Base-by-base conservation (phyloP, 2,329 filamentous ascomycete genomes). In the Exserohilum rostratum region DNA sequence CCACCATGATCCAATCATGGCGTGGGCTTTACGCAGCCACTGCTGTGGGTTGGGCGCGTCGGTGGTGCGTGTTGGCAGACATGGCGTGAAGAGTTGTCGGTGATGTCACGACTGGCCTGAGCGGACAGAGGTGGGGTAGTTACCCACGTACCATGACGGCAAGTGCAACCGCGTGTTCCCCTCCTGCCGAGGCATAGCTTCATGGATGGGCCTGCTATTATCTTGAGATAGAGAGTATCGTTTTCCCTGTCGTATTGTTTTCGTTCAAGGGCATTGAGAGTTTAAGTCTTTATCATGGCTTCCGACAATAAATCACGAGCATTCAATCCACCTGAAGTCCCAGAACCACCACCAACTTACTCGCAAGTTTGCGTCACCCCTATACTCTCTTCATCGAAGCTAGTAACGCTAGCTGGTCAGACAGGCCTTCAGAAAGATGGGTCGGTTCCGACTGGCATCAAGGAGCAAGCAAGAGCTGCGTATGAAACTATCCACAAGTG, bases 361-460 rank as follows among this genome's bases (percentile, higher is more conserved):
- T 50, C 53, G n/a, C 70, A 73, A 56, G 60, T 68, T 43, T 67
- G 63, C 61, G 46, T 70, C 37, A 72, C 71, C 3, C 69, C 69
- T 13, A 56, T 74, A 22, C 40, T 68, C 3, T 64, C 67, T 40
- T 66, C 64, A 11, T 68, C 65, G 11, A 65, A 61, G 15, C 59
- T 75, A 34, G 58, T 75, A 35, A 73, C 70, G 2, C 65, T 74
- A 29, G 72, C 72, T 12, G 72, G 71, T 12, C 69, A 68, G 49
- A 68, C 67, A 25, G 70, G 71, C 35, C 48, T 65, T 11, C 59
- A 35, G 13, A 29, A 46, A 17, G 58, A 59, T n/a, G 37, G 35
- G 5, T 50, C 52, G 4, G 60, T 67, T 22, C 46, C 58, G 1
- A 44, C 57, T 1, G 57, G 55, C 12, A 65, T 70, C 49, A 58